These are phyloP conservation scores for Capniomyces stellatus DNA, from an alignment of 371 early-diverging fungal genomes.

Conservation along the genomic window DNA sequence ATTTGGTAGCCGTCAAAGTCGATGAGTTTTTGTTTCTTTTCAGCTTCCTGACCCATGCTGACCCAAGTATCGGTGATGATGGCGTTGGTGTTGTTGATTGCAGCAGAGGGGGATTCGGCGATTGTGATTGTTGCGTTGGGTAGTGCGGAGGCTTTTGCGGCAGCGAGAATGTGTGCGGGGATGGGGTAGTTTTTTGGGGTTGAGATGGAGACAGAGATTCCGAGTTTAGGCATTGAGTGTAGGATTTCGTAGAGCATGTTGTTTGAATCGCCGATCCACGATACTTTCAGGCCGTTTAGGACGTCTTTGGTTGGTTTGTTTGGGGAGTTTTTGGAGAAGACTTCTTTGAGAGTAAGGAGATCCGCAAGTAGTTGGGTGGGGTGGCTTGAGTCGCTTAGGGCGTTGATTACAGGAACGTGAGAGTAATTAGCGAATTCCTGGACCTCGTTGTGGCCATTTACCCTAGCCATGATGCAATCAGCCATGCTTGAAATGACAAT, in stretches of 20 bases:
- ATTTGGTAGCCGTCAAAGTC: constrained; percentile 81
- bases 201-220: constrained; percentile 61
- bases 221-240: constrained; percentile 71
- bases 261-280: constrained; percentile 95
- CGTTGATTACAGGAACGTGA: constrained; percentile 84
- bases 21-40: constrained; percentile 56
- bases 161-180: constrained; percentile 37
- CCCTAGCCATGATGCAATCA: constrained; percentile 82
- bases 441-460: constrained; percentile 72
- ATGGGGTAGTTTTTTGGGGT: constrained; percentile 66
- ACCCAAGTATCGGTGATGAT: constrained; percentile 95
- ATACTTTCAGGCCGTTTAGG: constrained; percentile 48
- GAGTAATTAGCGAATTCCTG: constrained; percentile 76
- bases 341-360: constrained; percentile 80
- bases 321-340: constrained; percentile 12
- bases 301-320: constrained; percentile 26
- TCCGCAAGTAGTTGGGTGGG: constrained; percentile 94
- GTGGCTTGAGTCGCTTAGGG: constrained; percentile 78
- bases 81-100: constrained; percentile 62
- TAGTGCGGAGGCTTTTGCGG: constrained; percentile 21
- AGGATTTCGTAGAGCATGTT: constrained; percentile 83
- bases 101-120: constrained; percentile 50
- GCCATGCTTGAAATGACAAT: constrained; percentile 86
- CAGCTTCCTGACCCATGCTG: constrained; percentile 91
- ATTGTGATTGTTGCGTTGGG: constrained; percentile 28